Percentiles rank a stretch among this genome's conserved stretches.
These are phyloP conservation scores for Erythrobasidium yunnanense DNA, from an alignment of 768 basidiomycete species.

Conservation along the genomic window DNA sequence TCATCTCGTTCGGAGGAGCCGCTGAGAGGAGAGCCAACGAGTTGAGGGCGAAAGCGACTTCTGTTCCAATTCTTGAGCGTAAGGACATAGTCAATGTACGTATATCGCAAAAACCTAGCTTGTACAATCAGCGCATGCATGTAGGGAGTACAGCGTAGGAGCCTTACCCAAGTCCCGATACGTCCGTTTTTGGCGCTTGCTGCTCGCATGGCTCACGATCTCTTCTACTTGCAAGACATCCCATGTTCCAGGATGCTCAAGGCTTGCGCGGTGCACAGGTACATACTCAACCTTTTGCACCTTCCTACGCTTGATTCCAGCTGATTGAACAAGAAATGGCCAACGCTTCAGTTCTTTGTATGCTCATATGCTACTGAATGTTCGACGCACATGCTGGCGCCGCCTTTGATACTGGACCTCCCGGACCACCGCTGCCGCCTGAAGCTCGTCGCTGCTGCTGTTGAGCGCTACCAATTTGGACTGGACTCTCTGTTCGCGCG, in stretches of 20 bases:
- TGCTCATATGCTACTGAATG: no score
- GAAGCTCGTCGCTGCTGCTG: no score
- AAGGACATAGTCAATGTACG: conserved; percentile 88
- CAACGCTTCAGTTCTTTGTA: no score
- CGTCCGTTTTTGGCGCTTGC: conserved; percentile 23
- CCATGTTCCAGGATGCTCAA: conserved; percentile 27
- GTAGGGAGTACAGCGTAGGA: neutral
- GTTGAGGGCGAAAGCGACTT: conserved; percentile 80
- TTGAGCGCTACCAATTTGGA: no score
- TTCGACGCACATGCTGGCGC: no score
- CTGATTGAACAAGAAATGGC: no score
- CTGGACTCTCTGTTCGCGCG: no score
- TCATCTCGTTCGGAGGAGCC: conserved; percentile 33
- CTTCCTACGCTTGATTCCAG: conserved; percentile 28
- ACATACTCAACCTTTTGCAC: conserved; percentile 33
- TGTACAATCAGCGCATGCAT: neutral
- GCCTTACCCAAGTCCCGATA: conserved; percentile 30
- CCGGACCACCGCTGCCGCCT: no score
- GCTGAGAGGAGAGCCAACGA: conserved; percentile 47
- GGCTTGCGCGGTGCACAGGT: conserved; percentile 5
- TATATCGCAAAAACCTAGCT: conserved; percentile 50
- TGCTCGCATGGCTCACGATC: neutral
- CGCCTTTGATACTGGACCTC: no score
- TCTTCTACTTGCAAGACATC: conserved; percentile 30
- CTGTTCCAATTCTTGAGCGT: conserved; percentile 68